These are phyloP conservation scores for Penicillium sp. DNA, from an alignment of 2,329 filamentous ascomycete genomes.

Conservation along the genomic window DNA sequence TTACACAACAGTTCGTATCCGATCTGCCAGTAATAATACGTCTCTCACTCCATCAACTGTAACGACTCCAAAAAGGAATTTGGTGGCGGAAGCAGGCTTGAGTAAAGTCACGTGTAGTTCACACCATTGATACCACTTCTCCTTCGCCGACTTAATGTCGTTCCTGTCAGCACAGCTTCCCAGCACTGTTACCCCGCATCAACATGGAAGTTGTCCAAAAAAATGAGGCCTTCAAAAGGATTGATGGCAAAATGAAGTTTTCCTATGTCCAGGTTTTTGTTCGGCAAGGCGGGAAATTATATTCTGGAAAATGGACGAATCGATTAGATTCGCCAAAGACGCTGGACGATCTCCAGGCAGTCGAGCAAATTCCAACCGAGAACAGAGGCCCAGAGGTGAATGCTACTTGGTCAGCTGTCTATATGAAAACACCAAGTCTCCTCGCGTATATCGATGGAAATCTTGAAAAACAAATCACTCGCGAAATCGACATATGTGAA, in stretches of 20 bases:
- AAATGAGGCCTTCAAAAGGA: slow-evolving; percentile 19
- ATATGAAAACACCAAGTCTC: slow-evolving; percentile 23
- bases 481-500: slow-evolving; percentile 25
- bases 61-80: no score
- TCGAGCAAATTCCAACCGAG: slow-evolving; percentile 16
- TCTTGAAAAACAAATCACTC: slow-evolving; percentile 19
- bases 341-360: slow-evolving; percentile 16
- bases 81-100: no score
- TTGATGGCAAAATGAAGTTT: slow-evolving; percentile 20
- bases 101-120: no score
- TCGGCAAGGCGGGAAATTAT: slow-evolving; percentile 17
- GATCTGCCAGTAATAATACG: no score
- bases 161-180: no score
- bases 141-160: no score
- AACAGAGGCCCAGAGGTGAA: slow-evolving; percentile 17
- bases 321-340: slow-evolving; percentile 14
- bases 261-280: slow-evolving; percentile 23
- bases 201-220: slow-evolving; percentile 24
- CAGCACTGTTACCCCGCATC: slow-evolving; percentile 1
- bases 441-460: slow-evolving; percentile 16
- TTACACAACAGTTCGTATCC: no score
- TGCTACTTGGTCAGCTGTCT: slow-evolving; percentile 18
- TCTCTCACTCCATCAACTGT: no score
- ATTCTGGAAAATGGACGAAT: slow-evolving; percentile 23
- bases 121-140: no score